These are phyloP conservation scores for Penicillium chermesinum DNA, from an alignment of 495 filamentous ascomycete species.

Conservation along the genomic window DNA sequence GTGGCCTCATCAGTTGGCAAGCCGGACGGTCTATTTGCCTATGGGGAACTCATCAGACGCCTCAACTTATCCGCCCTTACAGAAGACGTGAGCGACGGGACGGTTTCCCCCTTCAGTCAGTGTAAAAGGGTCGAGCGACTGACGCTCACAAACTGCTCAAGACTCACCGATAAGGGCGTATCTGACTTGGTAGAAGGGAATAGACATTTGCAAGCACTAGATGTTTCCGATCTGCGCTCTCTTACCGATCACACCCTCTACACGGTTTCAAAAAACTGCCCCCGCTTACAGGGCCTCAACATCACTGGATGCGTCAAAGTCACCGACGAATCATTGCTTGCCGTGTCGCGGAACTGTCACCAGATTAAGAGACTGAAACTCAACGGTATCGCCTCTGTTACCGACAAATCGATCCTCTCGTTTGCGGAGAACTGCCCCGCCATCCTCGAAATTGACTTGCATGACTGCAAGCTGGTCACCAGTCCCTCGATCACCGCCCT, in stretches of 20 bases:
- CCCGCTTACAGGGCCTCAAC: conserved; percentile 85
- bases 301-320: conserved; percentile 80
- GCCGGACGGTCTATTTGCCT: conserved; percentile 69
- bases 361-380: conserved; percentile 94
- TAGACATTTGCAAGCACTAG: conserved; percentile 77
- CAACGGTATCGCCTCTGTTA: conserved; percentile 77
- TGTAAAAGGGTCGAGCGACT: conserved; percentile 93
- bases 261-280: conserved; percentile 75
- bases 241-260: conserved; percentile 81
- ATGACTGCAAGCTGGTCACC: conserved; percentile 74
- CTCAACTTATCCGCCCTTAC: conserved; percentile 81
- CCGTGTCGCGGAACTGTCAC: conserved; percentile 77
- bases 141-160: conserved; percentile 85
- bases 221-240: conserved; percentile 73
- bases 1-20: conserved; percentile 73
- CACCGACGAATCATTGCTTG: conserved; percentile 76
- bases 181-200: conserved; percentile 75
- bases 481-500: conserved; percentile 76
- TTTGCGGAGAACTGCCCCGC: conserved; percentile 86
- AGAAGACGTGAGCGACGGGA: conserved; percentile 79
- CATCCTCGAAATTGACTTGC: conserved; percentile 93
- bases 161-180: conserved; percentile 78
- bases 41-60: conserved; percentile 80
- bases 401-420: conserved; percentile 70
- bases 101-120: conserved; percentile 68